Percentiles rank a stretch among this genome's conserved stretches.
phyloP scores from a whole-genome alignment of 2,329 filamentous ascomycete genomes.

The Neofusicoccum cordaticola region DNA sequence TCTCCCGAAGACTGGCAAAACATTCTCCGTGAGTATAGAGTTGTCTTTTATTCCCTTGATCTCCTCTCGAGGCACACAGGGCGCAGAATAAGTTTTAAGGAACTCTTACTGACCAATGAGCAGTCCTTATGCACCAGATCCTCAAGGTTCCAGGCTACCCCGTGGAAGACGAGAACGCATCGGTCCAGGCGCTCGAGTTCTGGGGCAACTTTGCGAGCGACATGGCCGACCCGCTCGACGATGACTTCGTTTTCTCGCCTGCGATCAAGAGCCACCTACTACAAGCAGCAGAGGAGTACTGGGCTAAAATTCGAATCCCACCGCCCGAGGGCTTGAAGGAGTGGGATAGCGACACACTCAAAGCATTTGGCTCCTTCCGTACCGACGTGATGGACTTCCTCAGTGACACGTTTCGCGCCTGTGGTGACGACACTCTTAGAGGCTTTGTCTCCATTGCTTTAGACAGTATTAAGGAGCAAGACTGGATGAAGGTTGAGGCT shows the following conservation, averaged over 20 bases:
- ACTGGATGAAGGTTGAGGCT: slow-evolving; percentile 53
- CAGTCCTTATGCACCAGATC: slow-evolving; percentile 59
- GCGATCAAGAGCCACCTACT: slow-evolving; percentile 61
- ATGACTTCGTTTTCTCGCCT: slow-evolving; percentile 36
- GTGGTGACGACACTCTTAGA: slow-evolving; percentile 46
- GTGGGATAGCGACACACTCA: slow-evolving; percentile 69
- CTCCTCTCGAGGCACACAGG: no score
- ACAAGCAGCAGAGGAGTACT: slow-evolving; percentile 64
- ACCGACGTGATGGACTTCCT: slow-evolving; percentile 78
- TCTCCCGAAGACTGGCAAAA: slow-evolving; percentile 31
- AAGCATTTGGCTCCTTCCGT: slow-evolving; percentile 68
- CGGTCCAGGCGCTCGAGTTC: slow-evolving; percentile 68
- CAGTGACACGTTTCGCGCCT: slow-evolving; percentile 64
- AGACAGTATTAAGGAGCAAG: slow-evolving; percentile 37
- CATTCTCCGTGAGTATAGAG: slow-evolving; percentile 32
- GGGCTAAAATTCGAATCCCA: slow-evolving; percentile 68
- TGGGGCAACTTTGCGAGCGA: slow-evolving; percentile 76
- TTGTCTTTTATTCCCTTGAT: background rate
- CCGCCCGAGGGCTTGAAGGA: slow-evolving; percentile 53
- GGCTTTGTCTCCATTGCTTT: slow-evolving; percentile 47
- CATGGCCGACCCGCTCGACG: slow-evolving; percentile 53
- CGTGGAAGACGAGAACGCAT: slow-evolving; percentile 71
- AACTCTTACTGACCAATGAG: background rate
- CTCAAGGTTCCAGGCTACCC: slow-evolving; percentile 65
- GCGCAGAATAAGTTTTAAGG: no score